phyloP scores from a whole-genome alignment of 495 filamentous ascomycete genomes.

The Cryomyces antarcticus region DNA sequence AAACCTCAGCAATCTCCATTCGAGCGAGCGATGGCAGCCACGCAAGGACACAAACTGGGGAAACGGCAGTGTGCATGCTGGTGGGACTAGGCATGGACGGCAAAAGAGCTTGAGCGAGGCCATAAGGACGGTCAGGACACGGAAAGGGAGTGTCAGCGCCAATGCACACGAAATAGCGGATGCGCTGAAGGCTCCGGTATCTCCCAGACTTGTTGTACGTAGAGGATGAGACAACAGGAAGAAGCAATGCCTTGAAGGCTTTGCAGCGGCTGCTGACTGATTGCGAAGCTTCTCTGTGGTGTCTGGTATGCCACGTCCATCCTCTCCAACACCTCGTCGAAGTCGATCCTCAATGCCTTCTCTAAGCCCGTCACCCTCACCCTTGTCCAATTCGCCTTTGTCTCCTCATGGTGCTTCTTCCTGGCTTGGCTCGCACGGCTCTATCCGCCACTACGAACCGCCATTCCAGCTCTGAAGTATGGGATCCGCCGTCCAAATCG shows the following conservation, averaged over 20 bases:
- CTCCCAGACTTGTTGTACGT: conserved; percentile 68
- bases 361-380: conserved; percentile 85
- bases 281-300: conserved; percentile 48
- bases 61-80: conserved; percentile 19
- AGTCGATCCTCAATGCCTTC: conserved; percentile 87
- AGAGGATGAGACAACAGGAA: not conserved
- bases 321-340: conserved; percentile 91
- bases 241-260: not conserved
- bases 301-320: conserved; percentile 91
- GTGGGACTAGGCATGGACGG: conserved; percentile 33
- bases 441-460: conserved; percentile 43
- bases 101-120: conserved; percentile 78
- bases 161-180: conserved; percentile 88
- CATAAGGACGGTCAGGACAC: conserved; percentile 53
- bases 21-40: conserved; percentile 27
- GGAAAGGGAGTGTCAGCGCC: conserved; percentile 66
- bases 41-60: conserved; percentile 29
- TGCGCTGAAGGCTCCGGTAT: conserved; percentile 75
- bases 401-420: conserved; percentile 69
- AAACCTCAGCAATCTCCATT: conserved; percentile 5
- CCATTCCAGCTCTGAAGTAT: conserved; percentile 59
- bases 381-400: conserved; percentile 84
- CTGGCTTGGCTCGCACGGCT: conserved; percentile 49
- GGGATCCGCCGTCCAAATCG: conserved; percentile 63
- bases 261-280: conserved; percentile 3